A percentile compares a stretch with the other conserved stretches of the same genome.
phyloP scores from a whole-genome alignment of 345 rosid species.

The Bruguiera parviflora region DNA sequence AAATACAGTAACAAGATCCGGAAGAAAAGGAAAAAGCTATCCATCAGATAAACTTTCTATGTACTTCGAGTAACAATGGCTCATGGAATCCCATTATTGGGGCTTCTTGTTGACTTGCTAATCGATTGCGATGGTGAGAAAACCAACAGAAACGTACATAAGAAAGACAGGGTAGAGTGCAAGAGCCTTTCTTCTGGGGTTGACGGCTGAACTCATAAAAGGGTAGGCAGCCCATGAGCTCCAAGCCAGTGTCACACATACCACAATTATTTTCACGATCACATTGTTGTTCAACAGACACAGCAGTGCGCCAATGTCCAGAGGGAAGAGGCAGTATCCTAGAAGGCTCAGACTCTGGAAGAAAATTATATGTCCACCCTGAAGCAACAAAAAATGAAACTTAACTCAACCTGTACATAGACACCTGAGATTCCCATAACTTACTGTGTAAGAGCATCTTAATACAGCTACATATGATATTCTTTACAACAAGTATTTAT shows the following conservation, averaged over 20 bases:
- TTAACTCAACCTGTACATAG: not conserved
- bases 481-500: no score
- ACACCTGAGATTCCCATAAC: not conserved
- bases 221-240: conserved; percentile 97
- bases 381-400: conserved; percentile 18
- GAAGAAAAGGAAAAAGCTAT: no score
- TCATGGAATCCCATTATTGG: not conserved
- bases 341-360: conserved; percentile 83
- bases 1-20: no score
- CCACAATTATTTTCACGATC: conserved; percentile 62
- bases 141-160: conserved; percentile 95
- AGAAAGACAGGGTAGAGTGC: conserved; percentile 93
- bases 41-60: conserved; percentile 17
- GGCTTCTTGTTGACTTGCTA: conserved; percentile 14
- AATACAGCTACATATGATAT: not conserved
- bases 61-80: conserved; percentile 11
- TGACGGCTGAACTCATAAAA: conserved; percentile 90
- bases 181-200: conserved; percentile 79
- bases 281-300: conserved; percentile 82
- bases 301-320: conserved; percentile 74
- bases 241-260: conserved; percentile 73
- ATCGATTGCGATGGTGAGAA: conserved; percentile 87
- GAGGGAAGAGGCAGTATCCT: conserved; percentile 83
- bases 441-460: not conserved
- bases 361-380: conserved; percentile 91